Base-by-base conservation (phyloP, 352 stramenopile genomes). In the Phytopythium oedochilum region DNA sequence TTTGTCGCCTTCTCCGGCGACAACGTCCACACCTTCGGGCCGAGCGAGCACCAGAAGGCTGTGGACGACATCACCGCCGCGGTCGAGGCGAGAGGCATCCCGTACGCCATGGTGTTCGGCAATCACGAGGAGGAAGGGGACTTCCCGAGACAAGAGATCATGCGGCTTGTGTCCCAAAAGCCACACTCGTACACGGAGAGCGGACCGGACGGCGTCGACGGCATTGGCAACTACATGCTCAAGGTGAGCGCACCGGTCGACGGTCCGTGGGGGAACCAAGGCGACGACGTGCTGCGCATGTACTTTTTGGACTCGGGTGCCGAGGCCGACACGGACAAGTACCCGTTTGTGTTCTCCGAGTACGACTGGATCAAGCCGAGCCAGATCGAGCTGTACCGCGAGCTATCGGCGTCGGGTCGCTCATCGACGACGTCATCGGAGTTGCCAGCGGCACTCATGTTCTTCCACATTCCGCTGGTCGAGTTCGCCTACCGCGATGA, bases 281-380 rank as follows among this genome's bases (percentile, higher is more conserved):
- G 73, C 0, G 47, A 39, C 0, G 70, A 59, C 11, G 74, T 85
- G 4, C 80, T 88, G 34, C 74, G 71, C 29, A 83, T 89, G 76
- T 89, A 89, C 65, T 88, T 89, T 45, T 57, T 89, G 23, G 79
- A 89, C 50, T 88, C 74, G 2, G 59, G 72, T 35, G 59, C 51
- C 7, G 65, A 61, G 20, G 69, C 78, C 5, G 53, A 83, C 55
- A 61, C 49, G 5, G 14, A 35, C 1, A 61, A 47, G 12, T 73
- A 68, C 31, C 71, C 66, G 25, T 57, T 64, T 28, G 47, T 77
- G 4, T 59, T 9, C 26, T 49, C 52, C 26, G 40, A 57, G 40
- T 78, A 82, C 53, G 73, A 82, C 53, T 80, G 64, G 63, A 70
- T 86, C 59, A 79, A 76, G 61, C 59, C 61, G 42, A 63, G 55